Conservation (phyloP, 495 filamentous ascomycete species). For the Parachaetomium inaequale region DNA sequence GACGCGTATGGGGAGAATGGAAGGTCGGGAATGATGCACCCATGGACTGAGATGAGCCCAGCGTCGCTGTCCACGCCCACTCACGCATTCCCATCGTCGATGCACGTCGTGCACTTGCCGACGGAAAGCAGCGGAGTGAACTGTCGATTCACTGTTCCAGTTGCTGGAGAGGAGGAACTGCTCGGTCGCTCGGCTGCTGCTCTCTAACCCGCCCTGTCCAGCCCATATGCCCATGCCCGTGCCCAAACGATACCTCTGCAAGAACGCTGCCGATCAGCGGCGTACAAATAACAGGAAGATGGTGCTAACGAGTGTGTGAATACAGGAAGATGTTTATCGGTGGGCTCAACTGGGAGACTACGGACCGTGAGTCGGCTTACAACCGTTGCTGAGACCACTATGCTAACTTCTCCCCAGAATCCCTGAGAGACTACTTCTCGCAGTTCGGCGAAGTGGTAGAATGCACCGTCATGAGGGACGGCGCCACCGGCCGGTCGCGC, state of each 20-base stretch:
- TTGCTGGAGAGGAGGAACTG: not conserved
- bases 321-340: slow-evolving; percentile 99
- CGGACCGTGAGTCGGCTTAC: slow-evolving; percentile 70
- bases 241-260: not conserved
- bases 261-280: not conserved
- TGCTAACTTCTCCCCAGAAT: slow-evolving; percentile 56
- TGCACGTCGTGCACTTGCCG: not conserved
- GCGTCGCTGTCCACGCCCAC: not conserved
- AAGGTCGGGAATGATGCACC: slow-evolving; percentile 9
- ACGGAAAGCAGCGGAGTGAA: not conserved
- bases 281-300: not conserved
- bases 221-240: not conserved
- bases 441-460: slow-evolving; percentile 96
- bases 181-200: not conserved
- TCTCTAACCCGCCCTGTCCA: not conserved
- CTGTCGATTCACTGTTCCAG: not conserved
- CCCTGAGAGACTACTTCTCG: slow-evolving; percentile 96
- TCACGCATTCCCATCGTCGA: not conserved
- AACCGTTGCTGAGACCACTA: not conserved
- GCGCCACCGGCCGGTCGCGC: slow-evolving; percentile 85
- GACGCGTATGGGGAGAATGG: not conserved
- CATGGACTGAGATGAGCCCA: not conserved
- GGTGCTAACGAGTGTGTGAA: slow-evolving; percentile 33
- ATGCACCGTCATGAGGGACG: slow-evolving; percentile 97
- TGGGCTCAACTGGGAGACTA: slow-evolving; percentile 98